Base-by-base conservation (phyloP, 305 asterid genomes). In the Fraxinus sp. region DNA sequence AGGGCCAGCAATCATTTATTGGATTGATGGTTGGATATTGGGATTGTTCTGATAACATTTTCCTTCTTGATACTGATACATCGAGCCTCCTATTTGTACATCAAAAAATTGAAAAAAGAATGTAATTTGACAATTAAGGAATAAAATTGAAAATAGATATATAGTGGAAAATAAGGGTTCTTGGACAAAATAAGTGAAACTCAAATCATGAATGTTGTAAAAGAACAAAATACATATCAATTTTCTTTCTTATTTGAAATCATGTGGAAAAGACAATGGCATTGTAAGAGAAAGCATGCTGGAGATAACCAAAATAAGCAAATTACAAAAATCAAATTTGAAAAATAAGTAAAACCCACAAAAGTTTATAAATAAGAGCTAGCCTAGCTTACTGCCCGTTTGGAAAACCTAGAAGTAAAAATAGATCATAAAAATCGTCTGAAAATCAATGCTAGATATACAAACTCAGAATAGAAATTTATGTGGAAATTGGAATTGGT, bases 141-240 rank as follows among this genome's bases (percentile, higher is more conserved):
- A 28, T 0, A 28, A 28, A 28, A 28, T 28, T 28, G 32, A 28
- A 28, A 28, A 28, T 2, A 28, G 32, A 28, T 3, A 28, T 28
- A 28, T 28, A 28, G 3, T 28, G 32, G 32, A 28, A 28, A 28
- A 28, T 28, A 28, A 28, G 32, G 32, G 32, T 78, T 81, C 28
- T 68, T 72, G 24, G 33, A 3, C 10, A 57, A 77, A 83, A 55
- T 5, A 68, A 83, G 81, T 7, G 41, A 75, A 72, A 76, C 79
- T 68, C 59, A 91, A 86, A 88, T 87, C 90, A 83, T 35, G 35
- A 82, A 41, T 41, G 4, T 4, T 33, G 36, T 33, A 33, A 32
- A 83, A 32, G 33, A 79, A 78, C 18, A 76, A 16, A 68, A 83
- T 32, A 73, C 28, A 72, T 16, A 46, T 62, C 14, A 43, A 39